Base-by-base conservation (phyloP, 192 early-diverging fungal species). In the Linderina pennispora region DNA sequence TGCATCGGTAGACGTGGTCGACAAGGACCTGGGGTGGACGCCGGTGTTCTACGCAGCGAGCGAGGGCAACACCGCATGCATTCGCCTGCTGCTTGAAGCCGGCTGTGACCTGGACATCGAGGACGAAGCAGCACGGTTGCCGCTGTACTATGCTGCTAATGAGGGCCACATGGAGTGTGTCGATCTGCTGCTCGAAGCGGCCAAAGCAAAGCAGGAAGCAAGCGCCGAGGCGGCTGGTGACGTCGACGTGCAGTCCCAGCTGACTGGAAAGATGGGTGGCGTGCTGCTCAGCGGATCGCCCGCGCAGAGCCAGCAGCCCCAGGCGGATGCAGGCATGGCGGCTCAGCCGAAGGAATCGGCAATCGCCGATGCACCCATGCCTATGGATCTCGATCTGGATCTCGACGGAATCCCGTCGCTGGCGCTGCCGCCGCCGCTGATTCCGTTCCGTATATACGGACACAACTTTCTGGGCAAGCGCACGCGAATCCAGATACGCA, bases 371-470 rank as follows among this genome's bases (percentile, higher is more conserved):
- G 4, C 43, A 31, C 6, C 6, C 28, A 11, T 13, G 50, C 38
- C 13, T 48, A 13, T n/a, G 43, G 37, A 50, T 8, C 51, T 62
- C 8, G 85, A 85, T 26, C 60, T 85, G 17, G 94, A 97, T 52
- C 53, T 99, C 49, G 92, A 94, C 36, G 82, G 74, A 22, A 87
- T 99, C 35, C 97, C 97, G 8, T 89, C 92, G 8, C 76, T 99
- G 6, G 90, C 87, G 6, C 55, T 99, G 22, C 97, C 97, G 8
- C 97, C 97, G 14, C 97, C 97, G 8, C 92, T 99, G 23, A 91
- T 99, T 45, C 97, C 97, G 3, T 90, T 99, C 77, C 78, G 94
- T 16, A 92, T 94, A 37, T 99, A 99, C 59, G 97, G 97, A 4
- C 97, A 99, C 76, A 92, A 90, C 46, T 99, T 92, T 58, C 64